Evolutionary conservation across 768 basidiomycete genomes (phyloP), one percentile per base, ranked within the genome.

Genomic region (Mycena epipterygia): DNA sequence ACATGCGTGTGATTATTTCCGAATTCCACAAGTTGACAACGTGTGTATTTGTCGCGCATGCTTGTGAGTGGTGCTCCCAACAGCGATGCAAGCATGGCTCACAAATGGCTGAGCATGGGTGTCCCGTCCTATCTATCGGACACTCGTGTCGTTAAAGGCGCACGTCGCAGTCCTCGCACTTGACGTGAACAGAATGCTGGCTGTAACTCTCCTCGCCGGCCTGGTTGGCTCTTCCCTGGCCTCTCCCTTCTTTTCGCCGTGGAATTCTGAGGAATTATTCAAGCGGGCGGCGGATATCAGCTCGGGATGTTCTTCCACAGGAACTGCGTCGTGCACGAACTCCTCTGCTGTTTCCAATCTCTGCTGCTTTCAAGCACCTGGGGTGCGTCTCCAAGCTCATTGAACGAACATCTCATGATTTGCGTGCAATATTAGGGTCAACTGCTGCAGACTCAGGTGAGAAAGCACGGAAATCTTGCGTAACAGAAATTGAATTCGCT

Each of bases 331-430:
- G 32, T 93, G 92, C 79, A 84, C 86, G 57, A 88, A 87, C 69
- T 82, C 85, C 1, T 80, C 88, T 0, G 63, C 78, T 0, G 83
- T 86, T 52, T 79, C 84, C 2, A 77, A 88, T 64, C 76, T 83
- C 14, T 93, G 92, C 76, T 93, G 93, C 76, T 90, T 89, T 67
- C 90, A 93, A 78, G 78, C 83, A 27, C 91, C 91, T 21, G 88
- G 90, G 67, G 90, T 93, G 75, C 61, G 88, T 83, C 0, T 19
- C 69, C 61, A 42, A 41, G 33, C 17, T 55, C 25, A 37, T 29
- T 27, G n/a, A n/a, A n/a, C 27, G 16, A 55, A 27, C 11, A 7
- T n/a, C 44, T 25, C 41, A 14, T 58, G 57, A 39, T 13, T 48
- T n/a, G 16, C 37, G 19, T 52, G 33, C 52, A 29, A 23, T 64